Evolutionary conservation across 2,329 filamentous ascomycete genomes (phyloP).

Genomic region (Akanthomyces dipterigenus): DNA sequence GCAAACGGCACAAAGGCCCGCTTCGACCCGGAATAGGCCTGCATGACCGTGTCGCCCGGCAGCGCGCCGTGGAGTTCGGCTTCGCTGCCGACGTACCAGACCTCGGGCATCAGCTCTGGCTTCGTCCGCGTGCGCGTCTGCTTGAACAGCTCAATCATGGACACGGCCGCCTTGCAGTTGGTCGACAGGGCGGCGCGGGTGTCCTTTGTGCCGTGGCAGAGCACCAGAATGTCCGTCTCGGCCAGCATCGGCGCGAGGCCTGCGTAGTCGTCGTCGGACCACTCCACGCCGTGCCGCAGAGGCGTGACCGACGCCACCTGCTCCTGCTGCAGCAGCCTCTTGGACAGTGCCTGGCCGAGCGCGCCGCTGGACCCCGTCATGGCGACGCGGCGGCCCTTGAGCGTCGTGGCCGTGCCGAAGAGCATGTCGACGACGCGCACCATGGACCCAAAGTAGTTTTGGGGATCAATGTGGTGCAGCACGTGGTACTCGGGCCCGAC

Average conservation of each 20-base stretch:
- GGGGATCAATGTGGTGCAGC: slow-evolving; percentile 17
- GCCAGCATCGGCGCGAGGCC: slow-evolving; percentile 6
- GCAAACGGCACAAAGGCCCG: slow-evolving; percentile 14
- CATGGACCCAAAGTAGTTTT: slow-evolving; percentile 17
- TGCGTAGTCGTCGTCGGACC: slow-evolving; percentile 7
- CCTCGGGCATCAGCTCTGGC: slow-evolving; percentile 12
- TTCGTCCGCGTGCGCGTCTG: neutral
- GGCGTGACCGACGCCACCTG: slow-evolving; percentile 7
- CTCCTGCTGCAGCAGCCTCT: slow-evolving; percentile 3
- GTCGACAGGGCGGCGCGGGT: neutral
- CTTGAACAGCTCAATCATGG: slow-evolving; percentile 13
- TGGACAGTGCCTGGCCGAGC: slow-evolving; percentile 10
- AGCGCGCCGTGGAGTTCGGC: slow-evolving; percentile 17
- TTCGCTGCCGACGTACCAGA: slow-evolving; percentile 18
- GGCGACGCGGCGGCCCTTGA: slow-evolving; percentile 13
- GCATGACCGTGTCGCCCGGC: slow-evolving; percentile 9
- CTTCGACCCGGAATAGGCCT: slow-evolving; percentile 14
- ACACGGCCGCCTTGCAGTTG: slow-evolving; percentile 11
- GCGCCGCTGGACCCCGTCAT: slow-evolving; percentile 15
- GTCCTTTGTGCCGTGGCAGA: slow-evolving; percentile 14
- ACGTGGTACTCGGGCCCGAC: slow-evolving; percentile 17
- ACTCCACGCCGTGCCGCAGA: slow-evolving; percentile 11
- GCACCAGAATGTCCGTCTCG: slow-evolving; percentile 14
- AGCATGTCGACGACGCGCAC: slow-evolving; percentile 15
- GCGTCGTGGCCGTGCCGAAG: slow-evolving; percentile 14